Base-by-base conservation (phyloP, 257 asterid species). In the Ehretia macrophylla region DNA sequence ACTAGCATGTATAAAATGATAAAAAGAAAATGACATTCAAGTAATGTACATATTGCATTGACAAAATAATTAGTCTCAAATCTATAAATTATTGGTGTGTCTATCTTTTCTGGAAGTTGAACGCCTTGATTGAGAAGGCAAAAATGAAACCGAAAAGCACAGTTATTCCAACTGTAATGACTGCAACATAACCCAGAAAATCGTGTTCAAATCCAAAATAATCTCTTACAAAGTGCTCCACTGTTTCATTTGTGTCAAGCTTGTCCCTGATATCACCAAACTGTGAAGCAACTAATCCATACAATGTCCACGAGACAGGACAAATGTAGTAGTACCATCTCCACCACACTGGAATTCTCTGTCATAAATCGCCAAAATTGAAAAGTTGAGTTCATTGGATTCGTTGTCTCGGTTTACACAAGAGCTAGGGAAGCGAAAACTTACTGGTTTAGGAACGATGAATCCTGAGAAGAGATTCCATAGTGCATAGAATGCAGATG, bases 391-490 rank as follows among this genome's bases (percentile, higher is more conserved):
- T 18, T n/a, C 18, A 23, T 13, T 3, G 12, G 0, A 21, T 9
- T 1, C 14, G 10, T 17, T 10, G 9, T 10, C 6, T 12, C 9
- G 5, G 21, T 13, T 27, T 4, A 10, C 17, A 14, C n/a, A 65
- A 54, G 35, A 18, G 13, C 17, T 42, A 42, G 47, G 8, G 16
- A 18, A 20, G 14, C 5, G 16, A 22, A 16, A 20, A 60, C 76
- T 59, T 38, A 71, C 76, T 0, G 68, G 17, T 51, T 46, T 20
- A 8, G 76, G 76, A 13, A 71, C 11, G 10, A 71, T 49, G 60
- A 65, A 71, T 38, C 76, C 76, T 10, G 76, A 71, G 79, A 92
- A 88, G 46, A 92, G 84, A 70, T 85, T 88, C 97, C 98, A 92
- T 78, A 88, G 32, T 79, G 77, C 78, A 56, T 73, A 92, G 76